Evolutionary conservation across 106 monocot genomes (phyloP).

Genomic region (Dioscorea dumetorum): DNA sequence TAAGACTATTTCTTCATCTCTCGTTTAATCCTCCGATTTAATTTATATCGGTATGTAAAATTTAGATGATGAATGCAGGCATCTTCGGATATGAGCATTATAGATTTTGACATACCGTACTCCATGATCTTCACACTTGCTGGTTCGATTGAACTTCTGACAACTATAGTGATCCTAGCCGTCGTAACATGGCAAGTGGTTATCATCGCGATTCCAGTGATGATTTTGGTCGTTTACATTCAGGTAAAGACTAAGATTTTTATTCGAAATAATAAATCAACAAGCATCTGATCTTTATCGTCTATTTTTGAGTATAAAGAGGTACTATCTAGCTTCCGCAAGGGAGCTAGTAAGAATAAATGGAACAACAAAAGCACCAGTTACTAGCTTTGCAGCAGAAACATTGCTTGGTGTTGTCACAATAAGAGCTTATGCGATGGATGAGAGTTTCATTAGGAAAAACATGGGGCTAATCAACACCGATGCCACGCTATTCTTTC

Average conservation of each 20-base stretch:
- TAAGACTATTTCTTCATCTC: slow-evolving; percentile 18
- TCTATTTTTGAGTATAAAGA: slow-evolving; percentile 24
- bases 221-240: slow-evolving; percentile 24
- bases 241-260: slow-evolving; percentile 37
- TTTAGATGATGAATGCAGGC: slow-evolving; percentile 35
- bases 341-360: slow-evolving; percentile 86
- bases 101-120: slow-evolving; percentile 77
- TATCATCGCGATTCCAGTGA: slow-evolving; percentile 51
- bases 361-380: slow-evolving; percentile 87
- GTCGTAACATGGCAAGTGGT: slow-evolving; percentile 72
- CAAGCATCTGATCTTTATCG: background rate
- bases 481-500: slow-evolving; percentile 69
- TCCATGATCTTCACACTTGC: slow-evolving; percentile 42
- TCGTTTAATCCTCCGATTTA: no score
- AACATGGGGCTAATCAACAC: slow-evolving; percentile 61
- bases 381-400: slow-evolving; percentile 68
- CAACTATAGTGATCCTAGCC: slow-evolving; percentile 46
- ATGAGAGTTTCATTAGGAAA: slow-evolving; percentile 39
- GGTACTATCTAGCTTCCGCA: slow-evolving; percentile 73
- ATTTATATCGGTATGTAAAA: background rate
- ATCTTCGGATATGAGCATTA: slow-evolving; percentile 70
- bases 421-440: slow-evolving; percentile 54
- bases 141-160: slow-evolving; percentile 27
- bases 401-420: slow-evolving; percentile 64
- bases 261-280: background rate